Base-by-base conservation (phyloP, 805 yeast genomes). In the Ogataea neopini region DNA sequence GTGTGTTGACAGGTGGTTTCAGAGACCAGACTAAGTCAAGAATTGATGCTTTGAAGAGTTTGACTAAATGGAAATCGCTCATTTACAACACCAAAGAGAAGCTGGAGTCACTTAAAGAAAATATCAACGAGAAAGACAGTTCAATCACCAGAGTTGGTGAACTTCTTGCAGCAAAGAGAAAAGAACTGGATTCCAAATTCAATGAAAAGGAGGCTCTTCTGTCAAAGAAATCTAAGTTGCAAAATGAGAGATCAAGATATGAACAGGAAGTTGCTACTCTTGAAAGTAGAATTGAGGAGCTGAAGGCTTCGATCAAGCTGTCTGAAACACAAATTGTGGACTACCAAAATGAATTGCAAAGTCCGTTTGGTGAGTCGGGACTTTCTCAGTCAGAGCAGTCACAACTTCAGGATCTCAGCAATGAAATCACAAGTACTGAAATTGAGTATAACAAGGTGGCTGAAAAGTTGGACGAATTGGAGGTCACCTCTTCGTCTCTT, bases 1-100 rank as follows among this genome's bases (percentile, higher is more conserved):
- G 99, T 65, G 86, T 86, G 1, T 65, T 94, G 38, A 82, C 88
- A 19, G 98, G 98, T 66, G 98, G 98, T 41, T 88, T 77, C 58
- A 77, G 87, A 55, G 94, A 88, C 57, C 77, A 74, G 56, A 79
- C 78, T 49, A 73, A 70, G 44, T 84, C 89, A 0, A 75, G 95
- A 56, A 66, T 91, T 40, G 96, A 89, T 55, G 78, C 84, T 2
- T 72, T 88, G 58, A 81, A 80, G 45, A 62, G 69, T 11, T 75
- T 86, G 52, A 73, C 77, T 11, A 74, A 69, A 45, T 80, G 85
- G 61, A 76, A 71, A 35, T 62, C 65, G 2, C 82, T 80, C 36
- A 68, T 76, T 14, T 73, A 63, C n/a, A 62, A 63, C 3, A 61
- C 73, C 6, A 72, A 71, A 28, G 61, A 56, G 5, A 70, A 73